phyloP scores from a whole-genome alignment of 2,329 filamentous ascomycete species.

The Immersiporthe knoxdaviesiana region DNA sequence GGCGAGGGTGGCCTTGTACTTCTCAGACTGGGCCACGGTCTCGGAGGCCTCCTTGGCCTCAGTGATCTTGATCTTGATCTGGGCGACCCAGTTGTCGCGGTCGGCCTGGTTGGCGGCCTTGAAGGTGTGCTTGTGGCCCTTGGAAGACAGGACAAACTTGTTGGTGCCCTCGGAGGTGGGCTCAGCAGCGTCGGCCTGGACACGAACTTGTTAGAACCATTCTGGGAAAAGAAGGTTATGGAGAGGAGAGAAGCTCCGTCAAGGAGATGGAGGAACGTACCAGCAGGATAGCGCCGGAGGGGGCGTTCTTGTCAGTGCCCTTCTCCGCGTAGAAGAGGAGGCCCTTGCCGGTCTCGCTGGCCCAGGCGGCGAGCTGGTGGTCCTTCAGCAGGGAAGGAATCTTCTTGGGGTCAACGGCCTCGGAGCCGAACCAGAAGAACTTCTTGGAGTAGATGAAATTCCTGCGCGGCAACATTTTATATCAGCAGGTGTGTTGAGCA shows the following conservation, averaged over 20 bases:
- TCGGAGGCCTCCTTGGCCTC: slow-evolving; percentile 84
- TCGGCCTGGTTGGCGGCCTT: slow-evolving; percentile 76
- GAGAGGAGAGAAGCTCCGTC: background rate
- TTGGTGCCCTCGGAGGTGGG: slow-evolving; percentile 73
- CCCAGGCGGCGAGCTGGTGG: slow-evolving; percentile 85
- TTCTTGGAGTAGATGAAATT: slow-evolving; percentile 90
- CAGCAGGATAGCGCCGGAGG: slow-evolving; percentile 81
- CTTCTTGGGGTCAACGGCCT: slow-evolving; percentile 73
- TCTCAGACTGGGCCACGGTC: slow-evolving; percentile 74
- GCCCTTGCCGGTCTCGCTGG: slow-evolving; percentile 91
- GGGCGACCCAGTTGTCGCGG: slow-evolving; percentile 89
- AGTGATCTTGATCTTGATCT: slow-evolving; percentile 78
- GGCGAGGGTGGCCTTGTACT: slow-evolving; percentile 85
- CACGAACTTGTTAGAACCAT: background rate
- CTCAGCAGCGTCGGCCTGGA: slow-evolving; percentile 65
- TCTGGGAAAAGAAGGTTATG: background rate
- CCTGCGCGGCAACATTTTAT: slow-evolving; percentile 52
- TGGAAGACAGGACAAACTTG: slow-evolving; percentile 85
- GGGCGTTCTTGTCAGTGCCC: slow-evolving; percentile 77
- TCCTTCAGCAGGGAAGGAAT: slow-evolving; percentile 79
- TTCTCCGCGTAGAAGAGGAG: slow-evolving; percentile 91
- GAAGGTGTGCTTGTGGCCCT: slow-evolving; percentile 91
- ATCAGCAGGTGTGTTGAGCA: slow-evolving; percentile 33
- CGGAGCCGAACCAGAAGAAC: slow-evolving; percentile 84
- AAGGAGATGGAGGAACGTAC: slow-evolving; percentile 54